These are phyloP conservation scores for Starmera pachycereana DNA, from an alignment of 805 yeast species.

Conservation along the genomic window DNA sequence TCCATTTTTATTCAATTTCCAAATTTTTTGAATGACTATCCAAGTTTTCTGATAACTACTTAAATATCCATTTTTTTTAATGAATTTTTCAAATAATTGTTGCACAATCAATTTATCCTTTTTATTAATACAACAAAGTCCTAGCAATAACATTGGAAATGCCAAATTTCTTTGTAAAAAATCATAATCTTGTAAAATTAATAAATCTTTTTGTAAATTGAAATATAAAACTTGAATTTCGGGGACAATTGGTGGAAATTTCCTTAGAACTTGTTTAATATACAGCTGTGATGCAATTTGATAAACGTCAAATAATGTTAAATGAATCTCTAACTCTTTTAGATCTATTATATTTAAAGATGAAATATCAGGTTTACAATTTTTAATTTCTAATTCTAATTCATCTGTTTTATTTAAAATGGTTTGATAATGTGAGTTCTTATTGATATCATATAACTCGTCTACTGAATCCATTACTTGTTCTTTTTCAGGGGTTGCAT, in stretches of 20 bases:
- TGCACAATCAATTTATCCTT: slow-evolving; percentile 16
- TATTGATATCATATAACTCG: slow-evolving; percentile 10
- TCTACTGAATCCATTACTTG: not conserved
- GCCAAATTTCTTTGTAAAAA: slow-evolving; percentile 38
- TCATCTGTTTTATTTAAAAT: slow-evolving; percentile 17
- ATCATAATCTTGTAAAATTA: slow-evolving; percentile 34
- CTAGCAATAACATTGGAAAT: slow-evolving; percentile 30
- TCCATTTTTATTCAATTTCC: slow-evolving; percentile 27
- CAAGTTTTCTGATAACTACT: slow-evolving; percentile 25
- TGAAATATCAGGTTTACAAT: slow-evolving; percentile 35
- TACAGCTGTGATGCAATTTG: slow-evolving; percentile 46
- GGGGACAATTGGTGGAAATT: slow-evolving; percentile 39
- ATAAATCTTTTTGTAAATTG: slow-evolving; percentile 40
- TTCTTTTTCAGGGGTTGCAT: not conserved
- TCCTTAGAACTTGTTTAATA: slow-evolving; percentile 40
- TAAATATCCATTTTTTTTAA: slow-evolving; percentile 22
- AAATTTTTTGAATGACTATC: slow-evolving; percentile 27
- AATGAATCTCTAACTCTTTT: slow-evolving; percentile 43
- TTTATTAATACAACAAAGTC: slow-evolving; percentile 19
- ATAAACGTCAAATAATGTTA: slow-evolving; percentile 48
- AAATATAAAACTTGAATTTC: slow-evolving; percentile 41
- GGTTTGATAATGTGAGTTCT: slow-evolving; percentile 8
- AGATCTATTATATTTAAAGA: slow-evolving; percentile 22
- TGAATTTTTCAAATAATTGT: slow-evolving; percentile 17
- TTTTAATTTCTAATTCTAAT: slow-evolving; percentile 32